These are phyloP conservation scores for Dipteronia sinensis DNA, from an alignment of 345 rosid genomes.

Conservation along the genomic window DNA sequence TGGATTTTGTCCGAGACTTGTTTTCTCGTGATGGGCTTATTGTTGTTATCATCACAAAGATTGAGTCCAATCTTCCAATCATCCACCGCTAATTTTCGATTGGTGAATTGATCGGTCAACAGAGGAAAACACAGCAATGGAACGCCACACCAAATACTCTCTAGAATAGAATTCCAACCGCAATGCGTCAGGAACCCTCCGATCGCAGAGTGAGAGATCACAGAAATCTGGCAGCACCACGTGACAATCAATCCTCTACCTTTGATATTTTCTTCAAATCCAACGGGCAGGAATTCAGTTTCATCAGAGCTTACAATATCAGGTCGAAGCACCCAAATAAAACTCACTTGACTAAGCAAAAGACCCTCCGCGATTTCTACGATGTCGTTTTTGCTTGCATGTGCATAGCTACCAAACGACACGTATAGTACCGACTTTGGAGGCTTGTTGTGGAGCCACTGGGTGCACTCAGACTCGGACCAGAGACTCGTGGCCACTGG, in stretches of 20 bases:
- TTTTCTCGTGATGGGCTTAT: slow-evolving; percentile 33
- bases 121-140: slow-evolving; percentile 73
- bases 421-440: slow-evolving; percentile 68
- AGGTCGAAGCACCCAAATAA: slow-evolving; percentile 84
- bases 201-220: slow-evolving; percentile 56
- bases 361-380: slow-evolving; percentile 70
- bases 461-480: slow-evolving; percentile 83
- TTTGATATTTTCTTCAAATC: slow-evolving; percentile 42
- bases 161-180: slow-evolving; percentile 84
- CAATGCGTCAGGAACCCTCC: slow-evolving; percentile 88
- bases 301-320: slow-evolving; percentile 78
- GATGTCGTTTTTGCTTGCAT: slow-evolving; percentile 48
- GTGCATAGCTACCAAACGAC: slow-evolving; percentile 86
- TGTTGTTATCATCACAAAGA: slow-evolving; percentile 39
- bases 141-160: slow-evolving; percentile 68
- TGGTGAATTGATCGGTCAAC: slow-evolving; percentile 79
- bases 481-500: slow-evolving; percentile 70
- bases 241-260: slow-evolving; percentile 58
- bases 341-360: slow-evolving; percentile 47
- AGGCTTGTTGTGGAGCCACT: slow-evolving; percentile 68
- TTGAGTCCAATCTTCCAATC: slow-evolving; percentile 84
- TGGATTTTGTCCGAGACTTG: slow-evolving; percentile 45
- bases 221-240: slow-evolving; percentile 72
- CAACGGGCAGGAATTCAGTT: slow-evolving; percentile 51
- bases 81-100: slow-evolving; percentile 75